A percentile compares a stretch with the other conserved stretches of the same genome.
These are phyloP conservation scores for Teunomyces atbi DNA, from an alignment of 805 yeast genomes.

Conservation along the genomic window DNA sequence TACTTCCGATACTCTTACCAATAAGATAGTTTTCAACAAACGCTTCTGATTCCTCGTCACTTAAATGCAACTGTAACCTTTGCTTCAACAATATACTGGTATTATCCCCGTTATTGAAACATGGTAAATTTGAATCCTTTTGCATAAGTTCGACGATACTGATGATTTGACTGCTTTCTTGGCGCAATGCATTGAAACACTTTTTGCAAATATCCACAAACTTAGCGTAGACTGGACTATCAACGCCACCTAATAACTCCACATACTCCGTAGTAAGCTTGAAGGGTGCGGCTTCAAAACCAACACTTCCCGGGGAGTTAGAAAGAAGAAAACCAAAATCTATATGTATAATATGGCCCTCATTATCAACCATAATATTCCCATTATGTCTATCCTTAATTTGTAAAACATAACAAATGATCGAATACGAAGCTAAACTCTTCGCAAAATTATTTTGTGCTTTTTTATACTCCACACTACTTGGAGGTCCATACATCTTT, in stretches of 20 bases:
- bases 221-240: conserved; percentile 55
- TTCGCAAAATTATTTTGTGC: conserved; percentile 86
- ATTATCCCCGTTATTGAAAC: conserved; percentile 84
- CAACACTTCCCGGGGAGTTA: conserved; percentile 95
- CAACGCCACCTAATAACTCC: conserved; percentile 80
- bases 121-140: conserved; percentile 83
- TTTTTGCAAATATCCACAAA: conserved; percentile 65
- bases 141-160: conserved; percentile 93
- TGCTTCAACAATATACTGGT: conserved; percentile 78
- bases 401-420: conserved; percentile 85
- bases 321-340: conserved; percentile 93
- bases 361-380: conserved; percentile 92
- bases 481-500: conserved; percentile 67
- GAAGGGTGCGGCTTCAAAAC: conserved; percentile 97
- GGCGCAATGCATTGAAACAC: conserved; percentile 73
- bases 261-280: conserved; percentile 87
- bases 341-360: conserved; percentile 92
- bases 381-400: conserved; percentile 97
- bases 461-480: conserved; percentile 52
- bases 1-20: conserved; percentile 79
- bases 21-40: conserved; percentile 79
- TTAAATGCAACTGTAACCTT: conserved; percentile 73
- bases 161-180: conserved; percentile 69
- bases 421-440: conserved; percentile 88
- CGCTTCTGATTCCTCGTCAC: conserved; percentile 67